Conservation (phyloP, 306 rosid genomes). For the Prunus padus region DNA sequence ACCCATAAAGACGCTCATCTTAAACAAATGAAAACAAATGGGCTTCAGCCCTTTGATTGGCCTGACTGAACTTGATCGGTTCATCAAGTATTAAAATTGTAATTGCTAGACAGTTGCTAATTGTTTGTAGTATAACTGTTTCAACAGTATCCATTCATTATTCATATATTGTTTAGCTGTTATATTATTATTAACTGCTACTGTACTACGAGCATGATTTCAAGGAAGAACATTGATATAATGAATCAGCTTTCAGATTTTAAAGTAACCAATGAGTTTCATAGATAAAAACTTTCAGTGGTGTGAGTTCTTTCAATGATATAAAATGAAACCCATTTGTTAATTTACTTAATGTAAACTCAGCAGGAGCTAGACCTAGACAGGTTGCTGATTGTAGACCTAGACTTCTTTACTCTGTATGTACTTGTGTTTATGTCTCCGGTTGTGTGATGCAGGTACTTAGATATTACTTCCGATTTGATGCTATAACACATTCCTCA, state of each 20-base stretch:
- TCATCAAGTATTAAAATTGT: not conserved
- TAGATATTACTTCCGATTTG: conserved; percentile 32
- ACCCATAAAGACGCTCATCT: not conserved
- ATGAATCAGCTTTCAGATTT: not conserved
- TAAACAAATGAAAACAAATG: not conserved
- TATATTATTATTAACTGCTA: not conserved
- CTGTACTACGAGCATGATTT: not conserved
- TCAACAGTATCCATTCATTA: not conserved
- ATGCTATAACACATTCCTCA: conserved; percentile 29
- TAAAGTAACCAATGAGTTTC: not conserved
- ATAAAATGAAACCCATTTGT: not conserved
- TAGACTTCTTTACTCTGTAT: not conserved
- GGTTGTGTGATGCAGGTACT: conserved; percentile 38
- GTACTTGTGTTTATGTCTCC: not conserved
- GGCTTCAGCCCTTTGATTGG: not conserved
- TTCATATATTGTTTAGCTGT: not conserved
- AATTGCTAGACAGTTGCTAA: not conserved
- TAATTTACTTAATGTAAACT: not conserved
- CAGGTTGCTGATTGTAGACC: not conserved
- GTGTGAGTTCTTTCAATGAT: not conserved
- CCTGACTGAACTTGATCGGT: not conserved
- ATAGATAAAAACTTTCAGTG: not conserved
- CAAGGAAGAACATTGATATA: not conserved
- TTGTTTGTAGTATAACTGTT: not conserved
- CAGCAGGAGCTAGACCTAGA: not conserved